Evolutionary conservation across 805 yeast species (phyloP).

Genomic region (Kazachstania bromeliacearum): DNA sequence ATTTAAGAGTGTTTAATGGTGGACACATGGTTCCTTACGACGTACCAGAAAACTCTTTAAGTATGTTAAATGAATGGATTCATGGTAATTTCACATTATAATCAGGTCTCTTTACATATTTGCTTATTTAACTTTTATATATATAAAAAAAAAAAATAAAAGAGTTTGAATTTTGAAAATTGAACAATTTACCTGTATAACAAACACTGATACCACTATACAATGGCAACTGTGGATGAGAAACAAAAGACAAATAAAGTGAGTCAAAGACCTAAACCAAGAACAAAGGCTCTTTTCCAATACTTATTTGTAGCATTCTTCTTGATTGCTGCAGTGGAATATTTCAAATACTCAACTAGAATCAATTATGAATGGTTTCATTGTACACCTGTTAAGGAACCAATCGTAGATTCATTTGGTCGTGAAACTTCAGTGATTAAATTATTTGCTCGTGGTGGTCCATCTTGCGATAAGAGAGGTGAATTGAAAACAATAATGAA

Average conservation of each 20-base stretch:
- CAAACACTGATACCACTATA: too few species aligned
- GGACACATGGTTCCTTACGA: slow-evolving; percentile 96
- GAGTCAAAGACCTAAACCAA: slow-evolving; percentile 4
- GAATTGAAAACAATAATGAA: slow-evolving; percentile 33
- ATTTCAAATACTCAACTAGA: slow-evolving; percentile 34
- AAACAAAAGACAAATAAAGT: slow-evolving; percentile 2
- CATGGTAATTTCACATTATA: slow-evolving; percentile 44
- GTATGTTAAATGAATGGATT: slow-evolving; percentile 82
- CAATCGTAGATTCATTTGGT: slow-evolving; percentile 6
- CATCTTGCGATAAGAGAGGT: slow-evolving; percentile 38
- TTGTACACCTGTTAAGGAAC: slow-evolving; percentile 30
- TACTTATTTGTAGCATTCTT: slow-evolving; percentile 24
- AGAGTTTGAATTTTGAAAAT: too few species aligned
- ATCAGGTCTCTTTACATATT: too few species aligned
- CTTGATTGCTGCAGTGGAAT: slow-evolving; percentile 35
- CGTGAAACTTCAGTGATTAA: slow-evolving; percentile 22
- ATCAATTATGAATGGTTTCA: slow-evolving; percentile 38
- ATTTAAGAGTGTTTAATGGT: slow-evolving; percentile 75
- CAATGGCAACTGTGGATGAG: too few species aligned
- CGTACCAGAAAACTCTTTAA: slow-evolving; percentile 69
- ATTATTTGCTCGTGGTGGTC: slow-evolving; percentile 34
- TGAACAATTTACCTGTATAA: too few species aligned
- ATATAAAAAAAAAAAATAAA: too few species aligned
- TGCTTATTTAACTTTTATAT: too few species aligned
- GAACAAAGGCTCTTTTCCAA: slow-evolving; percentile 19